Evolutionary conservation across 2,329 filamentous ascomycete species (phyloP), one percentile per base, ranked within the genome.

Genomic region (Eutypella sp.): DNA sequence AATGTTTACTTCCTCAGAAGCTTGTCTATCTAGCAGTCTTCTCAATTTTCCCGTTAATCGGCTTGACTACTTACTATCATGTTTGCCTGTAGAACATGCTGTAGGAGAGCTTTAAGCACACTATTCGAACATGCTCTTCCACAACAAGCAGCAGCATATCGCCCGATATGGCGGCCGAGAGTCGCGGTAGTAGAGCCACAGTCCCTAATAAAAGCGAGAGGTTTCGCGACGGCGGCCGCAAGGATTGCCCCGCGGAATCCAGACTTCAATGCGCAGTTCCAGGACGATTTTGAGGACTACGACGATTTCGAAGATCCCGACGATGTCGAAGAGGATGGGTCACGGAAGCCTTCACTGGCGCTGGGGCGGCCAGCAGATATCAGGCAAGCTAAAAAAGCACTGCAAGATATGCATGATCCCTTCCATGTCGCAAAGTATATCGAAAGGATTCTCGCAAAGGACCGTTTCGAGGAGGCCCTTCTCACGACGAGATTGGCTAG

Each of bases 391-490:
- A n/a, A n/a, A n/a, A n/a, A n/a, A n/a, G n/a, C n/a, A 54, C 61
- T 90, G 44, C 63, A 75, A 40, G 81, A 78, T 65, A 63, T 89
- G 47, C 66, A 74, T 16, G 90, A 96, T 61, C 87, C 87, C 1
- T 73, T 84, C 51, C 82, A 85, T 56, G 76, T 97, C 47, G 84
- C 82, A 33, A 70, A 84, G 31, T 81, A 85, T 44, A 82, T 95
- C 36, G 71, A 72, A 44, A 70, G 72, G 41, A 71, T 81, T 16
- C 70, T 97, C 40, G 63, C 62, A 5, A 74, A 77, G 47, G 77
- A 77, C 36, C 72, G 82, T 25, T 76, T 77, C 31, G 78, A 82
- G 2, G 82, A 89, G 58, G 89, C 90, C 22, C 65, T 85, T 36
- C 70, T 79, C 18, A 64, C 95, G 48, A 79, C 85, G 31, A 81